These are phyloP conservation scores for Escovopsis sp. DNA, from an alignment of 2,329 filamentous ascomycete genomes.

Conservation along the genomic window DNA sequence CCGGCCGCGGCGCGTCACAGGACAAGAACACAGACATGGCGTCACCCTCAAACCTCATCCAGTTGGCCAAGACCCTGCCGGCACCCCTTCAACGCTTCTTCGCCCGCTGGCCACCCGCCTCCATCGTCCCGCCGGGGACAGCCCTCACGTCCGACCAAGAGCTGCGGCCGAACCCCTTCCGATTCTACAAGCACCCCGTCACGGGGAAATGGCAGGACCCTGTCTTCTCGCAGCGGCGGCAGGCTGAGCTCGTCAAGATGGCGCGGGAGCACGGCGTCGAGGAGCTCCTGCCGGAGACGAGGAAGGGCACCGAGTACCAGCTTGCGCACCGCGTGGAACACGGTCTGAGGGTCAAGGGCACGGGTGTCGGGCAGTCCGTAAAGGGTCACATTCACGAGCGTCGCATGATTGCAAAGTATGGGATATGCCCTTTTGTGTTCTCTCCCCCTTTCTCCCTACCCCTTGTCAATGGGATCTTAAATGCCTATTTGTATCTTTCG, in stretches of 20 bases:
- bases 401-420: constrained; percentile 59
- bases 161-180: constrained; percentile 63
- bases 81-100: constrained; percentile 72
- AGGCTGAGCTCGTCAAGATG: constrained; percentile 83
- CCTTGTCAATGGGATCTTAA: too few species aligned
- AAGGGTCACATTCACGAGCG: constrained; percentile 94
- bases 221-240: constrained; percentile 65
- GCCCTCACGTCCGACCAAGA: constrained; percentile 36
- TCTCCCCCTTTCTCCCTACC: not conserved
- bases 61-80: constrained; percentile 59
- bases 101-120: constrained; percentile 66
- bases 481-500: not conserved
- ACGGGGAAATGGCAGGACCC: constrained; percentile 78
- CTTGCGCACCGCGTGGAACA: constrained; percentile 60
- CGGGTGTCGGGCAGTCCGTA: constrained; percentile 78
- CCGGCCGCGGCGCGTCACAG: constrained; percentile 3
- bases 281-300: constrained; percentile 60
- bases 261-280: constrained; percentile 66
- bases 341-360: constrained; percentile 77
- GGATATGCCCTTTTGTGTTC: constrained; percentile 7
- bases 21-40: constrained; percentile 19
- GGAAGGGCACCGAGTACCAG: constrained; percentile 59
- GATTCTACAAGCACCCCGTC: constrained; percentile 57
- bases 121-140: constrained; percentile 34
- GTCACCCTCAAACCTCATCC: constrained; percentile 26